Percentiles rank a stretch among this genome's conserved stretches.
Evolutionary conservation across 495 filamentous ascomycete species (phyloP).

Genomic region (Penicillium macrosclerotiorum): DNA sequence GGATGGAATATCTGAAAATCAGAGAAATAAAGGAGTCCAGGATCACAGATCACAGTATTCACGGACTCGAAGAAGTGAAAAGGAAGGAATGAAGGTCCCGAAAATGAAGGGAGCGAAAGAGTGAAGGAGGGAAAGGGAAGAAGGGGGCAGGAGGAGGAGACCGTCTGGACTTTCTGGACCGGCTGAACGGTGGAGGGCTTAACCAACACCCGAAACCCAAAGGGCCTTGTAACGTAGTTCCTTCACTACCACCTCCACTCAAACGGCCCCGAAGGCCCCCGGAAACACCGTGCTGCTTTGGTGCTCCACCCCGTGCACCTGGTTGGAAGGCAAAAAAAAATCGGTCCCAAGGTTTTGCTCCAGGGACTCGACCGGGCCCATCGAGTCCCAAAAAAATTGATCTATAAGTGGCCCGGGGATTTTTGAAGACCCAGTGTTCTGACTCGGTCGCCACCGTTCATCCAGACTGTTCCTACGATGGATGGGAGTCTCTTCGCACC

Average conservation of each 20-base stretch:
- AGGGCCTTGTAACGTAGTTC: background rate
- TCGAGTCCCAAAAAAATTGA: too few species aligned
- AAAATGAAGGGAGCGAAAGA: too few species aligned
- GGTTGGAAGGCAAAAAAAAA: slow-evolving; percentile 1
- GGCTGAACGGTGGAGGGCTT: slow-evolving; percentile 12
- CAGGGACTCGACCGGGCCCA: too few species aligned
- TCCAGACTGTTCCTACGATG: slow-evolving; percentile 6
- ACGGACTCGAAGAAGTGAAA: slow-evolving; percentile 37
- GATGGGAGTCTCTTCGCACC: background rate
- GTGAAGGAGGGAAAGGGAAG: slow-evolving; percentile 15
- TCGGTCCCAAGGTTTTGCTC: slow-evolving; percentile 8
- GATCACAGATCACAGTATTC: slow-evolving; percentile 41
- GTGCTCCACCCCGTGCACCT: background rate
- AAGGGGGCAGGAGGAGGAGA: slow-evolving; percentile 8
- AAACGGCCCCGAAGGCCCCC: too few species aligned
- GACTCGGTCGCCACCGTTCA: slow-evolving; percentile 8
- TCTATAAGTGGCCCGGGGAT: too few species aligned
- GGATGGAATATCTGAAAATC: slow-evolving; percentile 12
- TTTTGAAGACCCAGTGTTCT: slow-evolving; percentile 1
- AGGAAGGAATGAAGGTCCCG: slow-evolving; percentile 25
- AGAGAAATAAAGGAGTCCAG: slow-evolving; percentile 36
- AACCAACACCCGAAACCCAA: slow-evolving; percentile 3
- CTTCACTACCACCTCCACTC: too few species aligned
- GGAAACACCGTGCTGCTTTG: too few species aligned
- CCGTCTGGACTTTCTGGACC: background rate